phyloP scores from a whole-genome alignment of 202 grass and related monocot species.

The Setaria italica region DNA sequence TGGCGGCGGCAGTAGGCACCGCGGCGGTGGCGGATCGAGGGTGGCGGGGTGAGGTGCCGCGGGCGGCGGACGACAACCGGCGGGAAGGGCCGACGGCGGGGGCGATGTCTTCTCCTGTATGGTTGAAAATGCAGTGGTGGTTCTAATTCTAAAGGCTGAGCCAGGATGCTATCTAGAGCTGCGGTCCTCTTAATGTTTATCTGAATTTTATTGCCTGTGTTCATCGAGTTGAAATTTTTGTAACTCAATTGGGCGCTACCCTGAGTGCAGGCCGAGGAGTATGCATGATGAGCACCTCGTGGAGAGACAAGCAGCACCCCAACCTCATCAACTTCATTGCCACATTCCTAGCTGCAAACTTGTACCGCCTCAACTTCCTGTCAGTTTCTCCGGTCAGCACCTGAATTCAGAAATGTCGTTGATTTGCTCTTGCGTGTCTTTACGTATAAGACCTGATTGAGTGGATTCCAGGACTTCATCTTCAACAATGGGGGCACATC shows the following conservation, averaged over 20 bases:
- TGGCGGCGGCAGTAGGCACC: no score
- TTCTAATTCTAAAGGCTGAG: neutral
- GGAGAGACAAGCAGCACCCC: slow-evolving; percentile 76
- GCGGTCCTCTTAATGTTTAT: neutral
- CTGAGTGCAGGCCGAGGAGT: slow-evolving; percentile 53
- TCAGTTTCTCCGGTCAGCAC: slow-evolving; percentile 64
- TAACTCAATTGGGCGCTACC: neutral
- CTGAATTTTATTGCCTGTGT: neutral
- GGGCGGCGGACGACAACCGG: no score
- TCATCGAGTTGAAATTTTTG: neutral
- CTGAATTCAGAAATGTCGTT: neutral
- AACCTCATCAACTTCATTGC: slow-evolving; percentile 69
- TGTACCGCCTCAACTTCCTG: slow-evolving; percentile 75
- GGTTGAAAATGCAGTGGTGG: neutral
- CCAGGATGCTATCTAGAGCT: neutral
- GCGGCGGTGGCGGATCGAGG: no score
- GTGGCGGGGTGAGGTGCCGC: no score
- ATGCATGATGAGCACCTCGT: slow-evolving; percentile 81
- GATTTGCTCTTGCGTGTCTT: neutral
- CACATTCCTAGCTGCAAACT: slow-evolving; percentile 70
- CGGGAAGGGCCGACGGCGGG: no score
- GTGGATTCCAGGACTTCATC: slow-evolving; percentile 65
- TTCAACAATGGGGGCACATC: slow-evolving; percentile 83
- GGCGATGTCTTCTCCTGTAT: neutral
- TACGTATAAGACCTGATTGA: slow-evolving; percentile 21